Conservation (phyloP, 768 basidiomycete species). For the Russula vinacea region DNA sequence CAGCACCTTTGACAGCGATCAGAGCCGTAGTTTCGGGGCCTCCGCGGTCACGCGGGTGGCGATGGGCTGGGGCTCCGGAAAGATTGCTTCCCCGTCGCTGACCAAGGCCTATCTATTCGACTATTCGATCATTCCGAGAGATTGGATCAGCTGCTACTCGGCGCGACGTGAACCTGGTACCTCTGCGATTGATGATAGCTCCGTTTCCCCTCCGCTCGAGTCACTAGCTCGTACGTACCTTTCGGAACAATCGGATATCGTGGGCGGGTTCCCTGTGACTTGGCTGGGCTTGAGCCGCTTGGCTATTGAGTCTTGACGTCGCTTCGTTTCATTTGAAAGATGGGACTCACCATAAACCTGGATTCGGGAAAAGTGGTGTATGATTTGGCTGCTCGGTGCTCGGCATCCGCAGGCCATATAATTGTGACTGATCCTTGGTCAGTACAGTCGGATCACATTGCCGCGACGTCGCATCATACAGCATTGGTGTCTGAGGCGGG, state of each 20-base stretch:
- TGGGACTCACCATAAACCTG: not conserved
- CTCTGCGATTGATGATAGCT: not conserved
- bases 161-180: conserved; percentile 1
- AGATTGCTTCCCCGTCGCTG: not conserved
- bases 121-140: conserved; percentile 15
- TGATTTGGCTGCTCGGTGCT: not conserved
- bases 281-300: not conserved
- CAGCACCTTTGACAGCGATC: not conserved
- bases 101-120: not conserved
- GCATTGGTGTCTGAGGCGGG: not conserved
- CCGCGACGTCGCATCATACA: not conserved
- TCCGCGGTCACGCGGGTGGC: not conserved
- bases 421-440: not conserved
- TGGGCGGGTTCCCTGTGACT: not conserved
- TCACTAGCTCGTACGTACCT: not conserved
- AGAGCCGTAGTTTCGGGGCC: not conserved
- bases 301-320: not conserved
- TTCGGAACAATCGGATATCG: not conserved
- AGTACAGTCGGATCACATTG: not conserved
- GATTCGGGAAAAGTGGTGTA: not conserved
- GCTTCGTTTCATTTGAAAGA: not conserved
- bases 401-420: not conserved
- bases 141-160: conserved; percentile 12
- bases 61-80: not conserved
- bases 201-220: conserved; percentile 2